A percentile compares a stretch with the other conserved stretches of the same genome.
Conservation (phyloP, 2,329 filamentous ascomycete genomes). For the Stachybotrys chartarum region DNA sequence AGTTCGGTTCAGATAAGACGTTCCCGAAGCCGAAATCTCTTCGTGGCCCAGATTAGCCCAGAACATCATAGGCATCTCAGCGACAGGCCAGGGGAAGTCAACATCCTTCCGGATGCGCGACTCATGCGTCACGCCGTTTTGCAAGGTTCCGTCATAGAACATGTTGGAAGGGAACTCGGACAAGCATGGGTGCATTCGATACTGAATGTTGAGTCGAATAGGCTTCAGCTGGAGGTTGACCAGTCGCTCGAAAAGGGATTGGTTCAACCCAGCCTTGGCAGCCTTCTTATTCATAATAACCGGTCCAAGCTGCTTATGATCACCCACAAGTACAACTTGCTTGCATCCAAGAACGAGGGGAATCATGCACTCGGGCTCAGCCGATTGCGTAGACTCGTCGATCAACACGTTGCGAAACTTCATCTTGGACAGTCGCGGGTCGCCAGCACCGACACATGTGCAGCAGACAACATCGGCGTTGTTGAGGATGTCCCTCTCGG, state of each 20-base stretch:
- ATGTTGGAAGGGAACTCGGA: constrained; percentile 98
- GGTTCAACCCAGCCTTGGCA: constrained; percentile 92
- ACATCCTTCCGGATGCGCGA: constrained; percentile 87
- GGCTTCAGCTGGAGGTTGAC: constrained; percentile 86
- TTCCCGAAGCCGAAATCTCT: constrained; percentile 95
- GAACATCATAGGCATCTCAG: constrained; percentile 98
- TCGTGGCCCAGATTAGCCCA: constrained; percentile 98
- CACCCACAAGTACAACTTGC: constrained; percentile 96
- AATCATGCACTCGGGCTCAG: constrained; percentile 98
- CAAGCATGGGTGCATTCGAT: constrained; percentile 97
- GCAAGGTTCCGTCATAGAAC: constrained; percentile 97
- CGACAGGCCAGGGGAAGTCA: constrained; percentile 95
- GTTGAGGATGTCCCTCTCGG: constrained; percentile 88
- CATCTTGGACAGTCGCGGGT: constrained; percentile 91
- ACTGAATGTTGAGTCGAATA: constrained; percentile 92
- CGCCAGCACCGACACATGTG: constrained; percentile 94
- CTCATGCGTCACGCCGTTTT: constrained; percentile 90
- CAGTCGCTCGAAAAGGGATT: constrained; percentile 95
- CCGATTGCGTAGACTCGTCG: constrained; percentile 96
- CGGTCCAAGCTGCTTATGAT: constrained; percentile 94
- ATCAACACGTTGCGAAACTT: constrained; percentile 98
- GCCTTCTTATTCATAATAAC: constrained; percentile 99
- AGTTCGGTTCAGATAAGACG: constrained; percentile 95
- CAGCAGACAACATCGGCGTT: constrained; percentile 98
- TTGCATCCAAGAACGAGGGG: constrained; percentile 95